Percentiles rank a stretch among this genome's conserved stretches.
These are phyloP conservation scores for Aspergillus pseudoglaucus DNA, from an alignment of 2,329 filamentous ascomycete species.

Conservation along the genomic window DNA sequence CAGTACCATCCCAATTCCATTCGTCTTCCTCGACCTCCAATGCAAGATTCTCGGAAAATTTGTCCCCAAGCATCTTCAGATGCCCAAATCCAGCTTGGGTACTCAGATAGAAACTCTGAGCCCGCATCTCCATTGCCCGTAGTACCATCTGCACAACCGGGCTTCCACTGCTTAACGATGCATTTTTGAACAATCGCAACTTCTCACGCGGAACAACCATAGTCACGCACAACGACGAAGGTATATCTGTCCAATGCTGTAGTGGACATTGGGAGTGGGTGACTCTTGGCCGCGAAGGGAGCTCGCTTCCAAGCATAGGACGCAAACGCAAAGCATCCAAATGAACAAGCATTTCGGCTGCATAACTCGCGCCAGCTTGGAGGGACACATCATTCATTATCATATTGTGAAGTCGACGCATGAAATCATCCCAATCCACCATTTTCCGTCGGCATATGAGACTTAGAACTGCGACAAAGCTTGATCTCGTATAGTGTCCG, in stretches of 20 bases:
- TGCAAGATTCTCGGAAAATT: conserved; percentile 1
- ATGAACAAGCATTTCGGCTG: background rate
- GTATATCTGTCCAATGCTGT: background rate
- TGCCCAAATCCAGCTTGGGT: background rate
- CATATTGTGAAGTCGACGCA: background rate
- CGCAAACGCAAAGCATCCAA: background rate
- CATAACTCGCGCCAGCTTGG: background rate
- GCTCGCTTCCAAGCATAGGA: background rate
- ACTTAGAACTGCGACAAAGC: background rate
- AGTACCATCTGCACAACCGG: background rate
- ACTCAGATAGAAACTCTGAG: background rate
- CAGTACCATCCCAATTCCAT: conserved; percentile 15
- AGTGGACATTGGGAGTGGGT: background rate
- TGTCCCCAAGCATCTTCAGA: background rate
- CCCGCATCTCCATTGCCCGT: background rate
- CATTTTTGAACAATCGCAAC: background rate
- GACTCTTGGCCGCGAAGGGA: background rate
- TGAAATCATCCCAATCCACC: background rate
- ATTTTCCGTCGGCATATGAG: background rate
- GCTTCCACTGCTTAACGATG: background rate
- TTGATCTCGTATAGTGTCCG: conserved; percentile 1
- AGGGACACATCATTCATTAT: background rate
- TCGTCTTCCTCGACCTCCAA: conserved; percentile 14
- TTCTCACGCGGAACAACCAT: background rate
- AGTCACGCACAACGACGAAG: background rate